A percentile compares a stretch with the other conserved stretches of the same genome.
Conservation (phyloP, 768 basidiomycete species). For the Leccinum obscurum region DNA sequence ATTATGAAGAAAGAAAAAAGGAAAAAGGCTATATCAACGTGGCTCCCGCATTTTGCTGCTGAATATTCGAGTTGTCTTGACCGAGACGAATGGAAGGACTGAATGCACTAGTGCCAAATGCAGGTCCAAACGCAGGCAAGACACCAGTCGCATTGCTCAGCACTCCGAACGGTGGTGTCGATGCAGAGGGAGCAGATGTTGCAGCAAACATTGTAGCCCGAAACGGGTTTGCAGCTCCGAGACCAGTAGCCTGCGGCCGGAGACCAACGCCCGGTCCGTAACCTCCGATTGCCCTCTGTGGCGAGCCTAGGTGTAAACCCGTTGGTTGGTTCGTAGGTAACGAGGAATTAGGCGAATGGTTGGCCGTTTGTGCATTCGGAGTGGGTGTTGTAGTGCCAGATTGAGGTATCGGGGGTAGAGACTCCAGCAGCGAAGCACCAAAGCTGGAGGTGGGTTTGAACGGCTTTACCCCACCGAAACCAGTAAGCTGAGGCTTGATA, state of each 20-base stretch:
- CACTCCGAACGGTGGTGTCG: constrained; percentile 28
- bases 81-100: constrained; percentile 16
- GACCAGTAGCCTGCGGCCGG: constrained; percentile 63
- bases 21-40: constrained; percentile 47
- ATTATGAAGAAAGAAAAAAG: background rate
- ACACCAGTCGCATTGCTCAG: constrained; percentile 13
- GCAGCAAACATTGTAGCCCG: constrained; percentile 58
- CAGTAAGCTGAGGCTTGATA: constrained; percentile 48
- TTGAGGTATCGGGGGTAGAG: constrained; percentile 71
- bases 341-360: constrained; percentile 26
- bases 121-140: constrained; percentile 12
- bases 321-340: constrained; percentile 35
- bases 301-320: constrained; percentile 13
- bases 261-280: constrained; percentile 45
- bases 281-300: constrained; percentile 15
- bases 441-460: constrained; percentile 85
- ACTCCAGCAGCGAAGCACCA: constrained; percentile 71
- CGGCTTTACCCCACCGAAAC: constrained; percentile 64
- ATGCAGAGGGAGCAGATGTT: constrained; percentile 26
- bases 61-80: constrained; percentile 23
- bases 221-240: constrained; percentile 60
- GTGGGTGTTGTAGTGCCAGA: constrained; percentile 52
- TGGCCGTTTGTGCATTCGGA: constrained; percentile 11
- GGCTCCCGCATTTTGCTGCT: constrained; percentile 44
- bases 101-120: constrained; percentile 25